phyloP scores from a whole-genome alignment of 1,284 basidiomycete species.

The Sanghuangporus weigelae region DNA sequence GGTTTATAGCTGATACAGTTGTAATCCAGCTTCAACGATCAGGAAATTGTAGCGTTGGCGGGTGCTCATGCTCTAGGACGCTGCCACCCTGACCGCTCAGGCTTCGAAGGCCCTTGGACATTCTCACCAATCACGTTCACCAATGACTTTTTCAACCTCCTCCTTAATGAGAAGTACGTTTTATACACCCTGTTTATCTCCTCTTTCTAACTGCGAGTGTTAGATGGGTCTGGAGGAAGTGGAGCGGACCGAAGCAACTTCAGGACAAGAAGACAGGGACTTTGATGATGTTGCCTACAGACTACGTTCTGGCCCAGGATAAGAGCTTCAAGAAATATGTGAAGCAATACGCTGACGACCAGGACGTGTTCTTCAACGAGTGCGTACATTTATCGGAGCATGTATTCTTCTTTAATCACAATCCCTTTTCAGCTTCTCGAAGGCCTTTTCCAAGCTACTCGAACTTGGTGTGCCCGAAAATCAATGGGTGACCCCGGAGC shows the following conservation, averaged over 20 bases:
- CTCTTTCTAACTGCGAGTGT: neutral
- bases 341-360: constrained; percentile 78
- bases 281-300: constrained; percentile 95
- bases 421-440: constrained; percentile 56
- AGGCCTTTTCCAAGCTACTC: constrained; percentile 69
- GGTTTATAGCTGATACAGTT: constrained; percentile 2
- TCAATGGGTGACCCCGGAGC: constrained; percentile 67
- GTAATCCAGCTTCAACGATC: constrained; percentile 76
- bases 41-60: constrained; percentile 91
- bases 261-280: constrained; percentile 86
- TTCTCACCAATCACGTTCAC: constrained; percentile 85
- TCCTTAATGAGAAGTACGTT: constrained; percentile 80
- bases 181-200: neutral
- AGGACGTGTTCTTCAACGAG: constrained; percentile 89
- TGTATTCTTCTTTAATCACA: neutral
- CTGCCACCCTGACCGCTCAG: constrained; percentile 82
- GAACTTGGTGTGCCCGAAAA: constrained; percentile 84
- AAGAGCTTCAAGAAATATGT: constrained; percentile 86
- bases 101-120: constrained; percentile 89
- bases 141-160: constrained; percentile 88
- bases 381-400: constrained; percentile 33
- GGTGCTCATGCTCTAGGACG: constrained; percentile 95
- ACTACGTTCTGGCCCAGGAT: constrained; percentile 80
- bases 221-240: constrained; percentile 80
- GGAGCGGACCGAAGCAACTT: constrained; percentile 91